Evolutionary conservation across 352 stramenopile species (phyloP).

Genomic region (Phytophthora litchii): DNA sequence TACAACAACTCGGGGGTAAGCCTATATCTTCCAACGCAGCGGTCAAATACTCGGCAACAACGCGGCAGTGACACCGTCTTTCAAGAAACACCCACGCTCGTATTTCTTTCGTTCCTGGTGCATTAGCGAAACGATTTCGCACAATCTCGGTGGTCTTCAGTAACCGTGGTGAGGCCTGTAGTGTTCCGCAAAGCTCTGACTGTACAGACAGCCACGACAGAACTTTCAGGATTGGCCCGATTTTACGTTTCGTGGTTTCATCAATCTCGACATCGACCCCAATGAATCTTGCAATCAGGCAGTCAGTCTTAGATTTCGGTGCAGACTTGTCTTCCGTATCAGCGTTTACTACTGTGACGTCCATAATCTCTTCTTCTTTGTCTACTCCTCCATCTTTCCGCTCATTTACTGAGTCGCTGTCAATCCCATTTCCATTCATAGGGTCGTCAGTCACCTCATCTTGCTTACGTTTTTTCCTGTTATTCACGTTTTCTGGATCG

Average conservation of each 20-base stretch:
- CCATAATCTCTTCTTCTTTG: conserved; percentile 18
- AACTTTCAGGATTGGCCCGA: conserved; percentile 64
- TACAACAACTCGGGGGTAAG: conserved; percentile 69
- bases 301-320: conserved; percentile 29
- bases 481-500: conserved; percentile 69
- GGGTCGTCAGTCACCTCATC: conserved; percentile 14
- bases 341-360: neutral
- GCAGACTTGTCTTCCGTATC: neutral
- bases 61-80: conserved; percentile 65
- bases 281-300: conserved; percentile 35
- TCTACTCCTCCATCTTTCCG: conserved; percentile 37
- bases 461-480: conserved; percentile 40
- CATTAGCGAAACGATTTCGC: conserved; percentile 51
- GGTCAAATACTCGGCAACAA: conserved; percentile 82
- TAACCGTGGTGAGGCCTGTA: conserved; percentile 55
- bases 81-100: conserved; percentile 77
- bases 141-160: conserved; percentile 61
- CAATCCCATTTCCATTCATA: conserved; percentile 27
- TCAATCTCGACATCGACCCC: conserved; percentile 47
- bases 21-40: conserved; percentile 43
- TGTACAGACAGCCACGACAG: conserved; percentile 50
- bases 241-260: conserved; percentile 31
- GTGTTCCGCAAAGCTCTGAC: conserved; percentile 38
- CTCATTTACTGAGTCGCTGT: conserved; percentile 30
- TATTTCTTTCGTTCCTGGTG: conserved; percentile 19